phyloP scores from a whole-genome alignment of 331 rosid species.

The Dryas integrifolia region DNA sequence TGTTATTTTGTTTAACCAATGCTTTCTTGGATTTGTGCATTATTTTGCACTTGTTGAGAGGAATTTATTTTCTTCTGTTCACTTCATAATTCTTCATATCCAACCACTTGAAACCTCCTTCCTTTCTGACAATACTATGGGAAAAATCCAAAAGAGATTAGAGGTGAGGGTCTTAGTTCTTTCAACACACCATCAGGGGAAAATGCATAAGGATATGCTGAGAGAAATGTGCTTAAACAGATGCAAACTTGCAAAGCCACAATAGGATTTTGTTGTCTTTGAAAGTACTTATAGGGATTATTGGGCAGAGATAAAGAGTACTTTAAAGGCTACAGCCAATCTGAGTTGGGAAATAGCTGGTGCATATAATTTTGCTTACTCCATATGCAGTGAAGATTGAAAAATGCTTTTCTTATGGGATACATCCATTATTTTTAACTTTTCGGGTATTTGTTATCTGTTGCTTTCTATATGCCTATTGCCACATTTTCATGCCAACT shows the following conservation, averaged over 20 bases:
- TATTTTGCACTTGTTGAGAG: no score
- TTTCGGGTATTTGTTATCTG: neutral
- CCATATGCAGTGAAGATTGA: no score
- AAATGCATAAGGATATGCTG: no score
- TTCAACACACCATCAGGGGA: no score
- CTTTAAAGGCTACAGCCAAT: no score
- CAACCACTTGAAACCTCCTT: neutral
- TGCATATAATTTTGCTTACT: no score
- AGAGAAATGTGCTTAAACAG: no score
- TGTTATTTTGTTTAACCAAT: neutral
- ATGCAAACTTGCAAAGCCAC: no score
- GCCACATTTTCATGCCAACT: neutral
- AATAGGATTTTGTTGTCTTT: neutral
- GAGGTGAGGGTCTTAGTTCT: no score
- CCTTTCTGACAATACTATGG: neutral
- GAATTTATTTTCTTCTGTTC: no score
- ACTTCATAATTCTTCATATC: no score
- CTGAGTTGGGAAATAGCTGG: no score
- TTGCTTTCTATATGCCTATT: neutral
- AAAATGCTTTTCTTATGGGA: neutral
- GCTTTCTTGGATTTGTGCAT: neutral
- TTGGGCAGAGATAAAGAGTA: neutral
- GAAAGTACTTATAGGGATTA: neutral
- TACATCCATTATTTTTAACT: neutral
- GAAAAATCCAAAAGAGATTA: neutral